Evolutionary conservation across 305 asterid species (phyloP), one percentile per base, ranked within the genome.

Genomic region (Withania somnifera): DNA sequence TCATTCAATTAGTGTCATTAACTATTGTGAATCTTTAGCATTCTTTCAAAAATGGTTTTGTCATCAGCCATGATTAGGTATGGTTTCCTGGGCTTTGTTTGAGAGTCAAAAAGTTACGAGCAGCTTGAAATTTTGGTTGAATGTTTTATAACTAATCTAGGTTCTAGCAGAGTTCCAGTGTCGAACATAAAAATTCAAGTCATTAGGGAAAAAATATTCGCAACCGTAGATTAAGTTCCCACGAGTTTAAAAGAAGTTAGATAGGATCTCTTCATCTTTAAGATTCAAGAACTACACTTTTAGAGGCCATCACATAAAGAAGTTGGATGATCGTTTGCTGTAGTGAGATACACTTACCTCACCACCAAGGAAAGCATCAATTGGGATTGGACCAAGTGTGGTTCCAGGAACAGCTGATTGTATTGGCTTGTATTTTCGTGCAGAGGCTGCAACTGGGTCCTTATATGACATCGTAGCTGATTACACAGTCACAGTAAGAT

Each of bases 371-470:
- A 96, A 96, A 84, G 99, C 98, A 86, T 96, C 93, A 77, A 96
- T 94, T 82, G 88, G 93, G 84, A 96, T 96, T 11, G 99, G 99
- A 63, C 99, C 99, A 89, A 96, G 88, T 22, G 99, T 96, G 78
- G 99, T 96, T 87, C 99, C 98, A 17, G 99, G 98, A 83, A 94
- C 99, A 86, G 98, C 99, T 84, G 99, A 96, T 86, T 96, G 99
- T 78, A 96, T 93, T 69, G 99, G 99, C 88, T 93, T 94, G 89
- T 94, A 94, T 82, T 84, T 91, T 85, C 88, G 88, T 17, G 98
- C 98, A 17, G 95, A 86, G 77, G 97, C 97, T 81, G 98, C 99
- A 57, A 91, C 89, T 82, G 98, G 99, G 84, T 96, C 99, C 83
- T 92, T 96, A 79, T 90, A 93, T 7, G 99, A 96, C 91, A 94